These are phyloP conservation scores for Claviceps monticola DNA, from an alignment of 2,329 filamentous ascomycete species.

Conservation along the genomic window DNA sequence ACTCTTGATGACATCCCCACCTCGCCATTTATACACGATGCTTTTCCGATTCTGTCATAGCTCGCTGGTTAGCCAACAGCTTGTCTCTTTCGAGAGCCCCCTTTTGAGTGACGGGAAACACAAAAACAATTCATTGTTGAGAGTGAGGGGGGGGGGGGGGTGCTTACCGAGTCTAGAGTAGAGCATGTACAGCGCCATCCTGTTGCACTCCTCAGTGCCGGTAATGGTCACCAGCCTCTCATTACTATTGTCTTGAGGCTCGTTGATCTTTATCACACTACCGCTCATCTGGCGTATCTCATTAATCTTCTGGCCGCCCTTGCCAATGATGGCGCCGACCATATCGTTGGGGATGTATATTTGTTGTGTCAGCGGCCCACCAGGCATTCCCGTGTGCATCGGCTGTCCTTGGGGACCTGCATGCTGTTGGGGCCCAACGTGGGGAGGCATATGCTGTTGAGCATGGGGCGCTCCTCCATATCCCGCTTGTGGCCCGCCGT, in stretches of 20 bases:
- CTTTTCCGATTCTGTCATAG: slow-evolving; percentile 28
- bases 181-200: slow-evolving; percentile 99
- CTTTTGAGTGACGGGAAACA: neutral
- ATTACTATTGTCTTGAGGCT: slow-evolving; percentile 97
- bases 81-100: neutral
- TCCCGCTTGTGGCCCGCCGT: slow-evolving; percentile 58
- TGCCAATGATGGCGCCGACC: slow-evolving; percentile 98
- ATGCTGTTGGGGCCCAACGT: slow-evolving; percentile 38
- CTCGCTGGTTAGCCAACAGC: neutral
- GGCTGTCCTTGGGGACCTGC: slow-evolving; percentile 62
- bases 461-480: slow-evolving; percentile 69
- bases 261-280: slow-evolving; percentile 99
- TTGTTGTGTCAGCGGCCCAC: slow-evolving; percentile 75
- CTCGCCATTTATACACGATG: slow-evolving; percentile 23
- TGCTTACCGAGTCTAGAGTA: slow-evolving; percentile 82
- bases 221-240: slow-evolving; percentile 95
- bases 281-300: slow-evolving; percentile 94
- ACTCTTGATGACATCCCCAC: neutral
- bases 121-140: too few relatives aligned
- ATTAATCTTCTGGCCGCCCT: slow-evolving; percentile 97
- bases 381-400: slow-evolving; percentile 49
- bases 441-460: slow-evolving; percentile 56
- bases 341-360: slow-evolving; percentile 99
- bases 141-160: too few relatives aligned
- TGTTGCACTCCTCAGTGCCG: slow-evolving; percentile 94